Conservation (phyloP, 331 rosid species). For the Ulmus americana region DNA sequence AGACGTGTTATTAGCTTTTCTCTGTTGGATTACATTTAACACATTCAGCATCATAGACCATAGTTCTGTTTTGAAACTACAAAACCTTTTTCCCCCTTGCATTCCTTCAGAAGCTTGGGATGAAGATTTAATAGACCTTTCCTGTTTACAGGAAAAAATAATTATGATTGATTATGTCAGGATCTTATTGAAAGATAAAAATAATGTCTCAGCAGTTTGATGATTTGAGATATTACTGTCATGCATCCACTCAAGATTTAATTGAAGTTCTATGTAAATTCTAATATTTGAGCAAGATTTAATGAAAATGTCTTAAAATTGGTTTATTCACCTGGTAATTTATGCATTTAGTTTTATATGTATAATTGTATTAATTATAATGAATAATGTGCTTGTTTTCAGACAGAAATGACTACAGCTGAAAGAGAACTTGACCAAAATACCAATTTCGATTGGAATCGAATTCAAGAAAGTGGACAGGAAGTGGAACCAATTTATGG, state of each 20-base stretch:
- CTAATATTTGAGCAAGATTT: not conserved
- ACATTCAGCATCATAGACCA: no score
- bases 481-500: constrained; percentile 86
- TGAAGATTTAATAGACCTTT: no score
- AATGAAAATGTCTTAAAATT: not conserved
- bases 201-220: not conserved
- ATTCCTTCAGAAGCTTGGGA: no score
- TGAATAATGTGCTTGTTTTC: constrained; percentile 23
- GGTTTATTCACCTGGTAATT: not conserved
- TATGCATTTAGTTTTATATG: not conserved
- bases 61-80: no score
- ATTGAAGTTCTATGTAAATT: not conserved
- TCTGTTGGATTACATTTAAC: no score
- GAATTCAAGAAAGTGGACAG: constrained; percentile 95
- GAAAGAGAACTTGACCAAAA: constrained; percentile 98
- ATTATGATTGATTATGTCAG: no score
- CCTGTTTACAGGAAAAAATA: no score
- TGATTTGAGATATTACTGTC: not conserved
- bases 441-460: constrained; percentile 92
- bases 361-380: not conserved
- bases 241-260: not conserved
- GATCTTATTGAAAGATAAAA: not conserved
- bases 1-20: no score
- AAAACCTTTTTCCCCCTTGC: no score
- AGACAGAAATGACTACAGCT: constrained; percentile 99